A percentile compares a stretch with the other conserved stretches of the same genome.
Evolutionary conservation across 768 basidiomycete genomes (phyloP).

Genomic region (Trametes cingulata): DNA sequence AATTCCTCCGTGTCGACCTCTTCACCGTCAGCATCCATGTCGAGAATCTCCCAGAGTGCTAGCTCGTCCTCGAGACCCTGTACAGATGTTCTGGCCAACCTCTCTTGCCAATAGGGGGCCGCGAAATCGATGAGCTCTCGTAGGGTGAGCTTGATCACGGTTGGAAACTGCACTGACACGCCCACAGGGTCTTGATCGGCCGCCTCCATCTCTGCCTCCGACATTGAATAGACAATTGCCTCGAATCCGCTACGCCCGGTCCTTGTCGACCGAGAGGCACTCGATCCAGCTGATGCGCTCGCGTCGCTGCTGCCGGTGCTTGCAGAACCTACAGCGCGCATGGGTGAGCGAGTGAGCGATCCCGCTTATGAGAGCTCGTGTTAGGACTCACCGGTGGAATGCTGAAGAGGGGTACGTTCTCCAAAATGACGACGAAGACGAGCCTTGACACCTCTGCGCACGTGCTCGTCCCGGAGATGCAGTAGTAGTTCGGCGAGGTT

Average conservation of each 20-base stretch:
- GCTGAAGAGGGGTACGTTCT: background rate
- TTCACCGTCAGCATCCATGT: background rate
- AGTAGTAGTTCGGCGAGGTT: background rate
- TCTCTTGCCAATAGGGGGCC: background rate
- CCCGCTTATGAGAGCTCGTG: no score
- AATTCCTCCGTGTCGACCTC: background rate
- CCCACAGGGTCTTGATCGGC: background rate
- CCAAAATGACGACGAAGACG: background rate
- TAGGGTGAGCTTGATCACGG: background rate
- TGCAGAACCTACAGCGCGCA: no score
- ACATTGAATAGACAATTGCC: background rate
- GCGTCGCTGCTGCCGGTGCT: no score
- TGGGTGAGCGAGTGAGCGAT: no score
- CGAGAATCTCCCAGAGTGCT: background rate
- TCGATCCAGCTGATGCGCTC: no score
- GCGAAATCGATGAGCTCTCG: background rate
- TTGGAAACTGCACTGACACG: background rate
- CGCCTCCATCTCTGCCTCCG: background rate
- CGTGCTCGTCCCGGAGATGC: background rate
- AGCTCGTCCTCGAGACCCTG: background rate
- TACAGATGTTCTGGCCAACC: background rate
- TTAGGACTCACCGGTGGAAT: no score
- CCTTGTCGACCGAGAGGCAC: no score
- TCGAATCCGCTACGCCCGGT: no score
- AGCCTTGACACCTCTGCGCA: background rate